A percentile compares a stretch with the other conserved stretches of the same genome.
phyloP scores from a whole-genome alignment of 306 rosid species.

The Malus sylvestris region DNA sequence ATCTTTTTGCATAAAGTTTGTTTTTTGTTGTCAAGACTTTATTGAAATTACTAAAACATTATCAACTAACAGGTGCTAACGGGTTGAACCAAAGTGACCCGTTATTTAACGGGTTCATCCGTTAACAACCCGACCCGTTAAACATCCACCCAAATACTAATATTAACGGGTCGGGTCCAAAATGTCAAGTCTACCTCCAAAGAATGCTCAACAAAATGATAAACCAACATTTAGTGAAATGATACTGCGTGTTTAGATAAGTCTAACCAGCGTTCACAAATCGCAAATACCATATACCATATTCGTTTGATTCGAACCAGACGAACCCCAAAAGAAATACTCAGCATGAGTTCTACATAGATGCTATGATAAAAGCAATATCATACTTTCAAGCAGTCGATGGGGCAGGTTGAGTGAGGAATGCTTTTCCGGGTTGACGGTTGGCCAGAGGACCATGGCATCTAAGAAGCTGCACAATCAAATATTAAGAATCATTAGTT shows the following conservation, averaged over 20 bases:
- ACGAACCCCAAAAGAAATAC: not conserved
- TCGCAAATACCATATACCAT: not conserved
- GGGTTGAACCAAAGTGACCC: too few relatives aligned
- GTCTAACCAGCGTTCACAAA: not conserved
- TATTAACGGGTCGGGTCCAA: too few relatives aligned
- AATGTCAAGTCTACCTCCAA: not conserved
- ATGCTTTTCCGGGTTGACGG: slow-evolving; percentile 57
- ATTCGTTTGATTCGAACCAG: not conserved
- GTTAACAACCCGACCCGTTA: too few relatives aligned
- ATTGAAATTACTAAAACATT: too few relatives aligned
- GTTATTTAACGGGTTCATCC: too few relatives aligned
- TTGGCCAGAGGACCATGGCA: slow-evolving; percentile 63
- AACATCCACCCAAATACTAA: too few relatives aligned
- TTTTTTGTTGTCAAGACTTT: too few relatives aligned
- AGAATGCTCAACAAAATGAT: not conserved
- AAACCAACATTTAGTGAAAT: not conserved
- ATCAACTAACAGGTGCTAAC: too few relatives aligned
- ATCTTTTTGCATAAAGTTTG: too few relatives aligned
- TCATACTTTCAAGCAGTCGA: slow-evolving; percentile 14
- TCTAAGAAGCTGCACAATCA: slow-evolving; percentile 62
- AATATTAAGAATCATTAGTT: not conserved
- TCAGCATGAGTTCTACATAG: not conserved
- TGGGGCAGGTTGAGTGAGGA: slow-evolving; percentile 5
- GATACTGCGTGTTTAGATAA: not conserved
- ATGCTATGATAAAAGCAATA: not conserved